These are phyloP conservation scores for Hortiboletus campestris DNA, from an alignment of 768 basidiomycete species.

Conservation along the genomic window DNA sequence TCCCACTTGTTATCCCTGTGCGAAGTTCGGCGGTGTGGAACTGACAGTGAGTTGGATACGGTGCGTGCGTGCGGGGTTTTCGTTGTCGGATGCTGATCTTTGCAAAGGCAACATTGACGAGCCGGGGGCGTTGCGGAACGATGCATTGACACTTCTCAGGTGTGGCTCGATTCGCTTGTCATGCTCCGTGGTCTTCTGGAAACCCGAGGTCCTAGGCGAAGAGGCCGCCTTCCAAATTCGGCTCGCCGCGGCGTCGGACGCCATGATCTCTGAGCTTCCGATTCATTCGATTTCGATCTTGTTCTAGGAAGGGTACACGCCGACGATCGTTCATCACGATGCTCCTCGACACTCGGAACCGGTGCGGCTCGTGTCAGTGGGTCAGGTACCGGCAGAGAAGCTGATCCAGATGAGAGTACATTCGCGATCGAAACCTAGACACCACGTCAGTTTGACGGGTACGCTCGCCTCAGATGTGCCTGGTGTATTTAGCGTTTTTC, in stretches of 20 bases:
- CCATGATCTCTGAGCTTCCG: conserved; percentile 55
- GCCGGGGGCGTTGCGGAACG: conserved; percentile 55
- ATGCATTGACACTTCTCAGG: conserved; percentile 70
- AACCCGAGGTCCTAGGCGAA: conserved; percentile 56
- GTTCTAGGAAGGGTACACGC: conserved; percentile 50
- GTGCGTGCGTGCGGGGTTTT: conserved; percentile 38
- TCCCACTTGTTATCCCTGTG: conserved; percentile 79
- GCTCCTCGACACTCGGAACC: conserved; percentile 12
- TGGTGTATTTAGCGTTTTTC: conserved; percentile 48
- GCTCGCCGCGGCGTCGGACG: conserved; percentile 49
- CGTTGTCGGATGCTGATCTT: background rate
- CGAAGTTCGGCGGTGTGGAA: conserved; percentile 76
- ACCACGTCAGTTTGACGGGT: conserved; percentile 59
- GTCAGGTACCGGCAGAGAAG: conserved; percentile 45
- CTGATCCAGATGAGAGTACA: conserved; percentile 34
- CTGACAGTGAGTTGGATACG: conserved; percentile 73
- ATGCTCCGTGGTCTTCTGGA: conserved; percentile 69
- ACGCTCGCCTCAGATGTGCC: conserved; percentile 52
- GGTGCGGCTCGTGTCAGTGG: conserved; percentile 35
- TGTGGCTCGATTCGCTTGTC: conserved; percentile 27
- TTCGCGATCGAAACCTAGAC: conserved; percentile 58
- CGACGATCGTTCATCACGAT: conserved; percentile 52
- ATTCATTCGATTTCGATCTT: conserved; percentile 60
- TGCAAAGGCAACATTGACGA: conserved; percentile 42
- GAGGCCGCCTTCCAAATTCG: conserved; percentile 72